Conservation (phyloP, 805 yeast species). For the Yarrowia phangngaensis region DNA sequence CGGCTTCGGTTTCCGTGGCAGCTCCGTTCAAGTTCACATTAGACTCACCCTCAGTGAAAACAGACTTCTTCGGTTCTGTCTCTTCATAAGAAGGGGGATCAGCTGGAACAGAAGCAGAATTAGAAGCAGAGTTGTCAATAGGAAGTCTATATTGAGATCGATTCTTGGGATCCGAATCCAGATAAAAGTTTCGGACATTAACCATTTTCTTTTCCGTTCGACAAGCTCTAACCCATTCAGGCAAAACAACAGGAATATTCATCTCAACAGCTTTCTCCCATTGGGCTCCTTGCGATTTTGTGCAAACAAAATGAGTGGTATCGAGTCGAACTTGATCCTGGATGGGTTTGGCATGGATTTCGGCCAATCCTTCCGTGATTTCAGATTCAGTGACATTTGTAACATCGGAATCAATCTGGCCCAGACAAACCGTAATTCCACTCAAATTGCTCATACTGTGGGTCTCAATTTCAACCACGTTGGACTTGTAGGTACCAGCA, state of each 20-base stretch:
- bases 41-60: conserved; percentile 21
- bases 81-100: conserved; percentile 9
- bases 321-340: conserved; percentile 75
- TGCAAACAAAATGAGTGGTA: conserved; percentile 89
- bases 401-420: conserved; percentile 52
- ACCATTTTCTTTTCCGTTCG: conserved; percentile 82
- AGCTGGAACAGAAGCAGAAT: conserved; percentile 1
- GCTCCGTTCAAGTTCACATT: too few relatives aligned
- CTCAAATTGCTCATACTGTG: conserved; percentile 94
- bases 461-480: conserved; percentile 65
- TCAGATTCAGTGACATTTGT: conserved; percentile 43
- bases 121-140: conserved; percentile 27
- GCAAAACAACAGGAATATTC: conserved; percentile 90
- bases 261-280: conserved; percentile 73
- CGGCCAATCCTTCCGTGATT: conserved; percentile 55
- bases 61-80: neutral
- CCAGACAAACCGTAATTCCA: conserved; percentile 88
- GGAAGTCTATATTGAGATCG: conserved; percentile 28
- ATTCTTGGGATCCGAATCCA: conserved; percentile 39
- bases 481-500: conserved; percentile 78
- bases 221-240: conserved; percentile 96
- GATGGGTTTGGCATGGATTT: conserved; percentile 80
- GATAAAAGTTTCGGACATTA: conserved; percentile 75
- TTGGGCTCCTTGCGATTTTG: conserved; percentile 67
- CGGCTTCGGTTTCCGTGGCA: conserved; percentile 7